Evolutionary conservation across 768 basidiomycete genomes (phyloP).

Genomic region (Serendipita vermifera): DNA sequence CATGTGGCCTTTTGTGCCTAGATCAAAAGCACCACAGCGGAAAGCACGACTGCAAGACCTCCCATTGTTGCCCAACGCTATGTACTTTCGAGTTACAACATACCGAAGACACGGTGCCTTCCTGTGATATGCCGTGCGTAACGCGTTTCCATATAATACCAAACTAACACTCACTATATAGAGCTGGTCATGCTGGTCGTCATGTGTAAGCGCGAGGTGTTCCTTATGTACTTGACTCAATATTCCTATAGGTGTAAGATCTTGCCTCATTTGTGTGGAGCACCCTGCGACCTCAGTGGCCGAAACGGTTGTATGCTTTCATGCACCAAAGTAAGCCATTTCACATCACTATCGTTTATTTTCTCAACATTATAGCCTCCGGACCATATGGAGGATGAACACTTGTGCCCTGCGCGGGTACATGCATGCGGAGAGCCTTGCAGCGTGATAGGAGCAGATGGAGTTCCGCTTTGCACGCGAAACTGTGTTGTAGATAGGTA

Average conservation of each 20-base stretch:
- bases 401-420: slow-evolving; percentile 38
- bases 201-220: slow-evolving; percentile 34
- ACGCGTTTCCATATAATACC: background rate
- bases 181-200: slow-evolving; percentile 43
- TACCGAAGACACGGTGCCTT: slow-evolving; percentile 14
- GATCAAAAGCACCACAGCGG: slow-evolving; percentile 34
- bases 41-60: slow-evolving; percentile 38
- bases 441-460: background rate
- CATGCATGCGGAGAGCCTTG: slow-evolving; percentile 41
- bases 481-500: slow-evolving; percentile 1
- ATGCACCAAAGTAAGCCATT: slow-evolving; percentile 37
- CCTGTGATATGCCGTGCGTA: slow-evolving; percentile 40
- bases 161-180: slow-evolving; percentile 16
- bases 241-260: slow-evolving; percentile 36
- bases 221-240: background rate
- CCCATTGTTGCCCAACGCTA: slow-evolving; percentile 32
- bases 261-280: slow-evolving; percentile 41
- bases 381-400: slow-evolving; percentile 36
- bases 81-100: slow-evolving; percentile 35
- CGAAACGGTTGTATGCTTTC: slow-evolving; percentile 38
- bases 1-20: slow-evolving; percentile 41
- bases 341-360: slow-evolving; percentile 21
- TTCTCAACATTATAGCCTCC: slow-evolving; percentile 31
- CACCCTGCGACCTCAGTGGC: slow-evolving; percentile 33
- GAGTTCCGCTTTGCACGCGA: background rate